phyloP scores from a whole-genome alignment of 768 basidiomycete genomes.

The Mycena alexandri region DNA sequence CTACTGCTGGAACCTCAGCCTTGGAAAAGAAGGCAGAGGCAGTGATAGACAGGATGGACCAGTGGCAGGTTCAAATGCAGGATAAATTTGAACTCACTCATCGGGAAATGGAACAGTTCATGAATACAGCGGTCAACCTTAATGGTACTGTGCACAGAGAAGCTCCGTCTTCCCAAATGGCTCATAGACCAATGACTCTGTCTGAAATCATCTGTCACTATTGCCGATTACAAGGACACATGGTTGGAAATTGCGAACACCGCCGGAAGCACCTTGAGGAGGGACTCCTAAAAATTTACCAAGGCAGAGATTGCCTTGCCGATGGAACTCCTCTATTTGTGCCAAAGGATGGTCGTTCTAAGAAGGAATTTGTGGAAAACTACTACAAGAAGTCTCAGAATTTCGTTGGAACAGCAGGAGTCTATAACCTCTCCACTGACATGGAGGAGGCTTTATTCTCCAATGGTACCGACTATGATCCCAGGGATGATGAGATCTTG shows the following conservation, averaged over 20 bases:
- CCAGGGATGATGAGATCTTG: slow-evolving; percentile 1
- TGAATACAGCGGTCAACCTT: neutral
- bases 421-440: neutral
- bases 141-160: neutral
- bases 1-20: neutral
- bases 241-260: no score
- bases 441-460: neutral
- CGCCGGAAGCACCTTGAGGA: no score
- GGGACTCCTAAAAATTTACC: no score
- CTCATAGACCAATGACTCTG: neutral
- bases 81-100: neutral
- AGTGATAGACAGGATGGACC: neutral
- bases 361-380: neutral
- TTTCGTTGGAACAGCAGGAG: neutral
- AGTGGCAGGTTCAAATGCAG: neutral
- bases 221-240: no score
- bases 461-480: neutral
- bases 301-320: no score
- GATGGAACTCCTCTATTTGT: no score
- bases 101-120: neutral
- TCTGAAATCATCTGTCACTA: neutral
- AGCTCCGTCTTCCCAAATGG: neutral
- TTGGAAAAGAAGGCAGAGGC: neutral
- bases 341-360: no score
- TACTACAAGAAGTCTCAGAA: neutral